phyloP scores from a whole-genome alignment of 768 basidiomycete species.

The Dacryopinax primogenitus region DNA sequence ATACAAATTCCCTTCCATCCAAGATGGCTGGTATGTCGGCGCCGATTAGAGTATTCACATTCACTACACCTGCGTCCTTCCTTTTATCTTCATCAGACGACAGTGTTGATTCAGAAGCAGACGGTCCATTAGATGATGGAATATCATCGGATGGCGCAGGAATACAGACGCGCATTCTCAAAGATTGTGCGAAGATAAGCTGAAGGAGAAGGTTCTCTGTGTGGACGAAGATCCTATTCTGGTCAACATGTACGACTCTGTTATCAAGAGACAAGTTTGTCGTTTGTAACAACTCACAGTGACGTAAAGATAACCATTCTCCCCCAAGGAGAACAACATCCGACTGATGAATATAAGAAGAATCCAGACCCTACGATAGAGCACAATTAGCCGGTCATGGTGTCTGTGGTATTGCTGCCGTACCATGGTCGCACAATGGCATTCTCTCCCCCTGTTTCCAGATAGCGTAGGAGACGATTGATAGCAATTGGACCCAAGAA shows the following conservation, averaged over 20 bases:
- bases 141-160: not conserved
- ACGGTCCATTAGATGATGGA: not conserved
- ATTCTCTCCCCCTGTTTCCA: slow-evolving; percentile 23
- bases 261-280: not conserved
- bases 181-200: not conserved
- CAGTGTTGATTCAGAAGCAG: not conserved
- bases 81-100: not conserved
- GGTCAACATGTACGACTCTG: not conserved
- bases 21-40: not conserved
- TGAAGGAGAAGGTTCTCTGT: not conserved
- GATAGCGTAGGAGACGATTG: slow-evolving; percentile 23
- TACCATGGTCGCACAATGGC: not conserved
- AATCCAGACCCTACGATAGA: not conserved
- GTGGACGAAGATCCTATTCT: not conserved
- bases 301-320: not conserved
- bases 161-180: not conserved
- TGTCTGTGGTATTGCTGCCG: not conserved
- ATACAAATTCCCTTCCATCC: not conserved
- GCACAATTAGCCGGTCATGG: not conserved
- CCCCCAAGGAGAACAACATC: not conserved
- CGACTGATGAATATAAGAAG: not conserved
- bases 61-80: not conserved
- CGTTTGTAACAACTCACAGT: not conserved
- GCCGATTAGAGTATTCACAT: slow-evolving; percentile 1
- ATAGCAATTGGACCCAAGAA: slow-evolving; percentile 24